phyloP scores from a whole-genome alignment of 2,329 filamentous ascomycete species.

The Fusarium nodosum region DNA sequence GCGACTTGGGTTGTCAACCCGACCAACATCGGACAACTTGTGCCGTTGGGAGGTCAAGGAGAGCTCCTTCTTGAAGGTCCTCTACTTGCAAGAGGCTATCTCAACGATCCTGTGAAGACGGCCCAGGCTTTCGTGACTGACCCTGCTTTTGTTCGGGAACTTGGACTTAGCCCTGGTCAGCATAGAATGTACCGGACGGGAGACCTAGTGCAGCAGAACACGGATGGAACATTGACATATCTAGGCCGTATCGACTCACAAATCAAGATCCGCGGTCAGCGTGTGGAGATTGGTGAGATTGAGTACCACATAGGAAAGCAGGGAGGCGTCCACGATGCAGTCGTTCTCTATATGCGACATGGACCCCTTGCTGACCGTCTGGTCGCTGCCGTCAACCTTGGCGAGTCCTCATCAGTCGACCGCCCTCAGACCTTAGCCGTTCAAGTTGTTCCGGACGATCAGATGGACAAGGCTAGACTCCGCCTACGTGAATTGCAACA shows the following conservation, averaged over 20 bases:
- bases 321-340: slow-evolving; percentile 3
- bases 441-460: background rate
- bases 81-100: slow-evolving; percentile 11
- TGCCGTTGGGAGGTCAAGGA: slow-evolving; percentile 5
- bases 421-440: slow-evolving; percentile 2
- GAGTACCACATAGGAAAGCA: slow-evolving; percentile 12
- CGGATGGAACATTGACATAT: slow-evolving; percentile 2
- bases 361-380: slow-evolving; percentile 7
- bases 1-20: slow-evolving; percentile 6
- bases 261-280: slow-evolving; percentile 13
- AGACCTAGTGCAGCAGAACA: slow-evolving; percentile 9
- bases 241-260: slow-evolving; percentile 8
- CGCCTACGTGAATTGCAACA: slow-evolving; percentile 7
- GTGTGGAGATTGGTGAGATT: slow-evolving; percentile 11
- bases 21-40: slow-evolving; percentile 3
- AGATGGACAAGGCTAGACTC: slow-evolving; percentile 7
- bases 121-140: slow-evolving; percentile 2
- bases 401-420: slow-evolving; percentile 1
- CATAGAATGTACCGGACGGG: slow-evolving; percentile 10
- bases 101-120: slow-evolving; percentile 5
- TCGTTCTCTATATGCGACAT: slow-evolving; percentile 8
- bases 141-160: slow-evolving; percentile 9
- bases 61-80: slow-evolving; percentile 13
- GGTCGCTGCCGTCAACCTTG: slow-evolving; percentile 4
- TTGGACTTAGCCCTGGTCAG: slow-evolving; percentile 1